Evolutionary conservation across 768 basidiomycete species (phyloP).

Genomic region (Pulveroboletus sp.): DNA sequence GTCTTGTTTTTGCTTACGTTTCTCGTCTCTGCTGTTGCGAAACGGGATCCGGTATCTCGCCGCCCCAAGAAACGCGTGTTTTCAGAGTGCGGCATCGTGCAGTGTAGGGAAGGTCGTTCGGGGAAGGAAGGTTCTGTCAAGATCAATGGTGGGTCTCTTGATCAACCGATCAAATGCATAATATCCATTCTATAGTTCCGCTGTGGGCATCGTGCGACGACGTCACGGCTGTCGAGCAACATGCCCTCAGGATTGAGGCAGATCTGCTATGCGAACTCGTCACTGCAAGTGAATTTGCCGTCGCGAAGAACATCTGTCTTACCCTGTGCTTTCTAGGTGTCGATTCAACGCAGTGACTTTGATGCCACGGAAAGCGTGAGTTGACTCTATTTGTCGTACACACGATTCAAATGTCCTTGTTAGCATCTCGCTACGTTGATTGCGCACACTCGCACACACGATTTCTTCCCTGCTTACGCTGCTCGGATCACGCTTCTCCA

Average conservation of each 20-base stretch:
- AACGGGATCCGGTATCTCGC: conserved; percentile 71
- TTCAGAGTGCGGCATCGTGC: conserved; percentile 56
- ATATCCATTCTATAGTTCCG: conserved; percentile 40
- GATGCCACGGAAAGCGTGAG: conserved; percentile 57
- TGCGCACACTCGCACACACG: conserved; percentile 57
- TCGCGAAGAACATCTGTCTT: neutral
- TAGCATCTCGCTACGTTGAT: conserved; percentile 47
- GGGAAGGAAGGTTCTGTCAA: conserved; percentile 17
- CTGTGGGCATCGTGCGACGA: conserved; percentile 54
- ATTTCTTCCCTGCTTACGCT: conserved; percentile 55
- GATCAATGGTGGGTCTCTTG: conserved; percentile 12
- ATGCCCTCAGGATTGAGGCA: conserved; percentile 62
- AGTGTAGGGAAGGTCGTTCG: conserved; percentile 44
- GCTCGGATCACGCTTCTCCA: conserved; percentile 66
- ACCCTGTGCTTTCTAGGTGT: conserved; percentile 40
- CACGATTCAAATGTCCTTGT: neutral
- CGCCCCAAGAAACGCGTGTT: conserved; percentile 73
- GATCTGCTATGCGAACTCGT: conserved; percentile 71
- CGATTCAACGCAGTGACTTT: conserved; percentile 68
- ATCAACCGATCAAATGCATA: neutral
- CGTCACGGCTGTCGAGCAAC: conserved; percentile 43
- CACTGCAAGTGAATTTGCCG: conserved; percentile 41
- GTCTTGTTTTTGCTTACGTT: conserved; percentile 63
- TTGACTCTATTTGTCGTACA: neutral
- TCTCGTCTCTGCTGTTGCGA: conserved; percentile 62